Conservation (phyloP, 192 early-diverging fungal species). For the Backusella mclennaniae region DNA sequence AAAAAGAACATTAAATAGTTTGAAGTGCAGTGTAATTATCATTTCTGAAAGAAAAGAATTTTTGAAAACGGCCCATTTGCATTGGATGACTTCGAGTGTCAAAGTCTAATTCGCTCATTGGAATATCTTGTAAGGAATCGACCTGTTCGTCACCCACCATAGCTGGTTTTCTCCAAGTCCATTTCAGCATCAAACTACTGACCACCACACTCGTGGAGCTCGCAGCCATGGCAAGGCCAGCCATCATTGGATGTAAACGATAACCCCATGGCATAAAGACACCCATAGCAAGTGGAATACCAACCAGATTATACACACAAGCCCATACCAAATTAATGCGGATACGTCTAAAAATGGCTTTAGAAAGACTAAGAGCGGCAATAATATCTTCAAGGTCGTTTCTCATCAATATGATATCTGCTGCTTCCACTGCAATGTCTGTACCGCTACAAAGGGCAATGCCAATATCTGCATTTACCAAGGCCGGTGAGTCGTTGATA, state of each 20-base stretch:
- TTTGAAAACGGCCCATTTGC: neutral
- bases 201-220: slow-evolving; percentile 90
- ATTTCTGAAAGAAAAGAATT: neutral
- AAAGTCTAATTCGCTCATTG: neutral
- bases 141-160: neutral
- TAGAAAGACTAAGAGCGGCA: slow-evolving; percentile 76
- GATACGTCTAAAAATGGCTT: slow-evolving; percentile 84
- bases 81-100: neutral
- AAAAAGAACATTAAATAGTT: neutral
- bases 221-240: slow-evolving; percentile 92
- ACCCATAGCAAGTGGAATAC: slow-evolving; percentile 96
- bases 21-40: neutral
- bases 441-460: slow-evolving; percentile 89
- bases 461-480: slow-evolving; percentile 82
- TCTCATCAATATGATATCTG: slow-evolving; percentile 88
- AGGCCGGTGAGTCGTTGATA: slow-evolving; percentile 90
- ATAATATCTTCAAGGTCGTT: slow-evolving; percentile 87
- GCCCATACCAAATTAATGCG: slow-evolving; percentile 89
- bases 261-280: slow-evolving; percentile 81
- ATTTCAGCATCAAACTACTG: slow-evolving; percentile 81
- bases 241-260: slow-evolving; percentile 86
- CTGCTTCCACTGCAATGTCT: slow-evolving; percentile 95
- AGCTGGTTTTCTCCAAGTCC: slow-evolving; percentile 47
- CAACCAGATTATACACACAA: slow-evolving; percentile 85
- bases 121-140: neutral